phyloP scores from a whole-genome alignment of 2,329 filamentous ascomycete species.

The Phoma sp. region DNA sequence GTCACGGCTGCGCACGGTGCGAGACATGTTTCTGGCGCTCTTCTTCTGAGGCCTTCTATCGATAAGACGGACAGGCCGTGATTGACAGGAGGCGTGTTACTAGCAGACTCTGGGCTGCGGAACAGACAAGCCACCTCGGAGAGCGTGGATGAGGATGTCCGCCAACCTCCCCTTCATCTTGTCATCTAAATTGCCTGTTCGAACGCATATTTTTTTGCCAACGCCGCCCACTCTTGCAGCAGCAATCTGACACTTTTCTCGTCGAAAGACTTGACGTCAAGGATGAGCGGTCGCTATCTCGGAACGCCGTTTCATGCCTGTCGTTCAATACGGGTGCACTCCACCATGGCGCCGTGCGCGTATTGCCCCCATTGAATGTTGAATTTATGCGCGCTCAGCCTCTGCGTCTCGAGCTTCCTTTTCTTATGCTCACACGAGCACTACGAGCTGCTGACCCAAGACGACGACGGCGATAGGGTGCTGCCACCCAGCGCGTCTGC shows the following conservation, averaged over 20 bases:
- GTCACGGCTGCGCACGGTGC: conserved; percentile 7
- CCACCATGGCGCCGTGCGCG: conserved; percentile 12
- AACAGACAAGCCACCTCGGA: neutral
- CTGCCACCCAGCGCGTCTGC: neutral
- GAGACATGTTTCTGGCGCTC: conserved; percentile 1
- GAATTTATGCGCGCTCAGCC: conserved; percentile 13
- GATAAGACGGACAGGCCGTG: neutral
- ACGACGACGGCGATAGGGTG: neutral
- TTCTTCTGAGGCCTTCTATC: conserved; percentile 3
- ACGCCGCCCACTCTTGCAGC: conserved; percentile 8
- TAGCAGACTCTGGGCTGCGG: too few relatives aligned
- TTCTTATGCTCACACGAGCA: conserved; percentile 5
- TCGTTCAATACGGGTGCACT: conserved; percentile 14
- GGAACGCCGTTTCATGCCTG: conserved; percentile 19
- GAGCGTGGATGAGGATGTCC: conserved; percentile 12
- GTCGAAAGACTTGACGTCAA: conserved; percentile 24
- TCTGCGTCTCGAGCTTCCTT: neutral
- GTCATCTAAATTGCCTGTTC: conserved; percentile 15
- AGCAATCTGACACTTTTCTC: conserved; percentile 7
- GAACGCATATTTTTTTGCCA: conserved; percentile 12
- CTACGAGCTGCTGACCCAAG: neutral
- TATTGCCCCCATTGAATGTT: conserved; percentile 17
- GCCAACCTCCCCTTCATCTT: conserved; percentile 14
- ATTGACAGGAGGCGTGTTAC: neutral
- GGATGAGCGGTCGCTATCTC: conserved; percentile 10